Base-by-base conservation (phyloP, 192 early-diverging fungal species). In the Oehlia diaphana region DNA sequence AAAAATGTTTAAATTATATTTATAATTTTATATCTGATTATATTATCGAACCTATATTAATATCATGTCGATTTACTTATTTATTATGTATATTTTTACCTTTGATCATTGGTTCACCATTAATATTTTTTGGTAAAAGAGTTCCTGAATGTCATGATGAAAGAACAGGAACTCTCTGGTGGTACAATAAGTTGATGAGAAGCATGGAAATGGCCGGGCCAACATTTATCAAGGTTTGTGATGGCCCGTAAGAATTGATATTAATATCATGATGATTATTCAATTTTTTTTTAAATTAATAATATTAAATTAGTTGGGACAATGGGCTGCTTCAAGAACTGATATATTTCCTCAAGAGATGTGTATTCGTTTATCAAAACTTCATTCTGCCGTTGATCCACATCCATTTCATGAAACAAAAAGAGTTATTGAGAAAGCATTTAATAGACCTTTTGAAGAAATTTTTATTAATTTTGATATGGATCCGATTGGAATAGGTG, bases 291-390 rank as follows among this genome's bases (percentile, higher is more conserved):
- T 26, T n/a, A n/a, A 28, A 44, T 71, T 64, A 31, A 26, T 0
- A 31, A 31, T 31, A 31, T 31, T 31, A 31, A 31, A 68, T 35
- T 37, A 70, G 37, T 81, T 93, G 89, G 92, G 94, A 7, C 98
- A 99, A 89, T 99, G 96, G 94, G 94, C 96, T 0, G 95, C 94
- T 39, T 97, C 96, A 21, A 86, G 98, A 39, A 91, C 92, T 23
- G 98, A 99, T 80, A 82, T 99, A 2, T 95, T 98, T 63, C 92
- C 92, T 4, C 80, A 83, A 2, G 90, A 90, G 81, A 83, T 98
- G 23, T 97, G 96, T 80, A 69, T 76, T 16, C 90, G 90, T 64
- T 88, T 99, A 0, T 89, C 91, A 12, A 90, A 88, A 64, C 86
- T 99, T 14, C 98, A 99, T 66, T 94, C 94, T 63, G 81, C 92